phyloP scores from a whole-genome alignment of 768 basidiomycete species.

The Trametopsis cervina region DNA sequence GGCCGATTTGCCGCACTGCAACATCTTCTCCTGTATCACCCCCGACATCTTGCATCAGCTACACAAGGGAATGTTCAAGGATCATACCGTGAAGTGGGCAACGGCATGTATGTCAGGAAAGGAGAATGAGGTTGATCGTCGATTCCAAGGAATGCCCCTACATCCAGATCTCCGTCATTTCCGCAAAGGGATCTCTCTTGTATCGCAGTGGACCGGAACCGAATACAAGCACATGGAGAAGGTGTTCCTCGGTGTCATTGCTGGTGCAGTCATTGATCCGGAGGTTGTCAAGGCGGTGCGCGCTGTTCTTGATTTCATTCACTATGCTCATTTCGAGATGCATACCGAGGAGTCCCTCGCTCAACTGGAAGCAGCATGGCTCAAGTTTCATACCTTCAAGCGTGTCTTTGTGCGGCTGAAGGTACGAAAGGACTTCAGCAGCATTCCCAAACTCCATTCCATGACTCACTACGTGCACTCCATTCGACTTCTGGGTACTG shows the following conservation, averaged over 20 bases:
- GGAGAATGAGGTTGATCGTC: conserved; percentile 30
- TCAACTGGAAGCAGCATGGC: conserved; percentile 11
- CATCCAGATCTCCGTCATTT: conserved; percentile 32
- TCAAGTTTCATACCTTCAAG: conserved; percentile 22
- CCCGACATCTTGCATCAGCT: conserved; percentile 41
- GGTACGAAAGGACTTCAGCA: conserved; percentile 19
- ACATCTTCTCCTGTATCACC: conserved; percentile 35
- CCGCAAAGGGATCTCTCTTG: conserved; percentile 32
- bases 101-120: conserved; percentile 6
- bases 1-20: conserved; percentile 29
- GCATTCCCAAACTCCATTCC: conserved; percentile 26
- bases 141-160: conserved; percentile 25
- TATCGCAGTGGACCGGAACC: conserved; percentile 41
- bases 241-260: conserved; percentile 23
- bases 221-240: too few species aligned
- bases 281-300: conserved; percentile 19
- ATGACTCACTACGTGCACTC: conserved; percentile 16
- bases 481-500: conserved; percentile 17
- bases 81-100: conserved; percentile 31
- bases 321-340: conserved; percentile 20
- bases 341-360: conserved; percentile 18
- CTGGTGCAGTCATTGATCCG: conserved; percentile 16
- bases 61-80: conserved; percentile 40
- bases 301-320: conserved; percentile 23
- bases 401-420: not conserved